Evolutionary conservation across 2,329 filamentous ascomycete species (phyloP).

Genomic region (Colletotrichum cuscutae): DNA sequence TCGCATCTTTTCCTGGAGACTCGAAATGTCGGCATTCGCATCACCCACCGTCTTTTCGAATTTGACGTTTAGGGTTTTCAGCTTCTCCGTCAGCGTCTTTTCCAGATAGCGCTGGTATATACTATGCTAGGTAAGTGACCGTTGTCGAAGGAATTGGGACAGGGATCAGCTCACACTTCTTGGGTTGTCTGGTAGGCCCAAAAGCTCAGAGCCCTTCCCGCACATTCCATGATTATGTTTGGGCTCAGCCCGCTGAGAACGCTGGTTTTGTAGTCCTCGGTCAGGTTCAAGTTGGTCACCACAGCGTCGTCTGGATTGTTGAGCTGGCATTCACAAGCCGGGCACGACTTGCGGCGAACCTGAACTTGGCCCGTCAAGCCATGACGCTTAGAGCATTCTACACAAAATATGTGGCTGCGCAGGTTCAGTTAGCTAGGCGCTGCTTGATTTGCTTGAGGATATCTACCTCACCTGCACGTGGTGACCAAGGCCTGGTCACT

Average conservation of each 20-base stretch:
- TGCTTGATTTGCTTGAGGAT: neutral
- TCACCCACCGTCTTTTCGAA: slow-evolving; percentile 80
- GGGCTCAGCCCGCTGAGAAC: slow-evolving; percentile 86
- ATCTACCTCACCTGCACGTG: slow-evolving; percentile 76
- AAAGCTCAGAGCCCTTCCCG: slow-evolving; percentile 80
- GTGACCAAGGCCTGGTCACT: slow-evolving; percentile 82
- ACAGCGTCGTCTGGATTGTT: slow-evolving; percentile 80
- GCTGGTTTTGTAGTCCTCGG: slow-evolving; percentile 90
- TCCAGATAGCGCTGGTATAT: slow-evolving; percentile 82
- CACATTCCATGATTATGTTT: slow-evolving; percentile 86
- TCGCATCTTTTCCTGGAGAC: slow-evolving; percentile 71
- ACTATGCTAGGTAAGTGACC: slow-evolving; percentile 50
- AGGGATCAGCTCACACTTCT: slow-evolving; percentile 71
- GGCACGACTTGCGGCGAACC: slow-evolving; percentile 69
- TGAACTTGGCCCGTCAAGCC: slow-evolving; percentile 68
- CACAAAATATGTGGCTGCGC: slow-evolving; percentile 79
- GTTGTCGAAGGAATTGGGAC: neutral
- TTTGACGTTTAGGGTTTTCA: slow-evolving; percentile 69
- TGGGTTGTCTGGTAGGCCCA: slow-evolving; percentile 89
- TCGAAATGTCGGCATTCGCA: slow-evolving; percentile 77
- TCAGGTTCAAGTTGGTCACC: slow-evolving; percentile 76
- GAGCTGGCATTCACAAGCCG: slow-evolving; percentile 78
- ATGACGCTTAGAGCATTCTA: slow-evolving; percentile 74
- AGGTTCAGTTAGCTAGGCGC: neutral
- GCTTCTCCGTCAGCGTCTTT: slow-evolving; percentile 79